Base-by-base conservation (phyloP, 192 early-diverging fungal genomes). In the Entomortierella chlamydospora region DNA sequence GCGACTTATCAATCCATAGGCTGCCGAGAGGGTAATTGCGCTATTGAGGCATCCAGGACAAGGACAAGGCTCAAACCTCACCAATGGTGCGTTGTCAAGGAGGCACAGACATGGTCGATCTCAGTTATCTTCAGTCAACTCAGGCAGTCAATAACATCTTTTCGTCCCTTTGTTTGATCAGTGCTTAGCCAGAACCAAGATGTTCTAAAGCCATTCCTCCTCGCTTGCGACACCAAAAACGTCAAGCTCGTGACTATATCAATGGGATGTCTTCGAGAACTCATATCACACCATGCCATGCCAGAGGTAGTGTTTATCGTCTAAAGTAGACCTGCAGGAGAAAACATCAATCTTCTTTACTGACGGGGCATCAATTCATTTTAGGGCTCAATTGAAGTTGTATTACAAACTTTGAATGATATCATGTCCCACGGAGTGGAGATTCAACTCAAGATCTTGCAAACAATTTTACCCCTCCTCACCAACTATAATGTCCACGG, bases 381-480 rank as follows among this genome's bases (percentile, higher is more conserved):
- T 57, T 20, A 81, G 70, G 69, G 80, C 53, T 88, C 94, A 5
- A 83, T 95, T 22, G 71, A 86, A 50, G 87, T 84, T 17, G 84
- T 94, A 15, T 64, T 98, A 30, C 82, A 88, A 50, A 89, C 90
- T 4, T 83, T 97, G 31, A 92, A 89, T 31, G 86, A 93, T 45
- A 89, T 93, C 26, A 85, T 90, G 53, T 76, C 81, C 2, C 87
- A 89, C 60, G 89, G 90, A 22, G 84, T 93, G 11, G 97, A 98
- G 33, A 89, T 96, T 26, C 98, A 99, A 74, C 82, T 99, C 42
- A 98, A 97, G 66, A 90, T 96, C 17, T 82, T 99, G 45, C 98
- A 99, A 72, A 95, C 93, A 13, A 85, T 99, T 11, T 69, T 97
- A 31, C 96, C 98, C 5, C 84, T 99, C 29, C 84, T 97, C 15